Conservation (phyloP, 2,329 filamentous ascomycete species). For the Exserohilum turcica region DNA sequence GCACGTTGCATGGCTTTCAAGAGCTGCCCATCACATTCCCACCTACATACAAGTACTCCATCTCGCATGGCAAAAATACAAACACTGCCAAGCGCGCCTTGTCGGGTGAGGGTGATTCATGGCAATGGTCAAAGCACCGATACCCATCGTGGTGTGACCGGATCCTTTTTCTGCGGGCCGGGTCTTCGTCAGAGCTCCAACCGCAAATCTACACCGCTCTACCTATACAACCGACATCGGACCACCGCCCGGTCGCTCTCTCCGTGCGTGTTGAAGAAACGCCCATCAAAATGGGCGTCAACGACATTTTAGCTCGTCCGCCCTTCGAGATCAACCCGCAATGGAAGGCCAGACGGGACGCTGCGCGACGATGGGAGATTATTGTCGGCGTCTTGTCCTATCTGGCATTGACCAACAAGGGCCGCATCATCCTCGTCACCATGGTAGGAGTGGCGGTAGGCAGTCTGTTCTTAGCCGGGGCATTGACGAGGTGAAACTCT, state of each 20-base stretch:
- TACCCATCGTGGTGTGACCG: constrained; percentile 93
- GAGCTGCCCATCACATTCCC: constrained; percentile 80
- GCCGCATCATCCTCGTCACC: constrained; percentile 48
- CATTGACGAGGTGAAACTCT: constrained; percentile 22
- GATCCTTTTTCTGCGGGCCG: constrained; percentile 69
- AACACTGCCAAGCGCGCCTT: constrained; percentile 14
- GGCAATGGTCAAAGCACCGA: constrained; percentile 79
- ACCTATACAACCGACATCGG: constrained; percentile 79
- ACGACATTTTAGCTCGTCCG: constrained; percentile 51
- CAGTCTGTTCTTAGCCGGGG: constrained; percentile 33
- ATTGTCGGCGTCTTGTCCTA: constrained; percentile 64
- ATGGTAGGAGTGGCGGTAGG: constrained; percentile 34
- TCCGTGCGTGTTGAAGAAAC: constrained; percentile 68
- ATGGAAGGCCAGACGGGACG: constrained; percentile 60
- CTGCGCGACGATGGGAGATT: constrained; percentile 64
- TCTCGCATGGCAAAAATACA: constrained; percentile 14
- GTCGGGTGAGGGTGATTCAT: constrained; percentile 50
- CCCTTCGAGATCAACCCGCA: constrained; percentile 63
- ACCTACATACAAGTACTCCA: constrained; percentile 89
- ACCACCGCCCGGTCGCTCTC: constrained; percentile 84
- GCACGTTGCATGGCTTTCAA: constrained; percentile 76
- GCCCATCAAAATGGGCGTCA: constrained; percentile 39
- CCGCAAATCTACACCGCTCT: constrained; percentile 72
- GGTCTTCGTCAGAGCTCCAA: constrained; percentile 56
- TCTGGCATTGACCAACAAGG: constrained; percentile 56